phyloP scores from a whole-genome alignment of 202 grass and related monocot genomes.

The Setaria viridis region DNA sequence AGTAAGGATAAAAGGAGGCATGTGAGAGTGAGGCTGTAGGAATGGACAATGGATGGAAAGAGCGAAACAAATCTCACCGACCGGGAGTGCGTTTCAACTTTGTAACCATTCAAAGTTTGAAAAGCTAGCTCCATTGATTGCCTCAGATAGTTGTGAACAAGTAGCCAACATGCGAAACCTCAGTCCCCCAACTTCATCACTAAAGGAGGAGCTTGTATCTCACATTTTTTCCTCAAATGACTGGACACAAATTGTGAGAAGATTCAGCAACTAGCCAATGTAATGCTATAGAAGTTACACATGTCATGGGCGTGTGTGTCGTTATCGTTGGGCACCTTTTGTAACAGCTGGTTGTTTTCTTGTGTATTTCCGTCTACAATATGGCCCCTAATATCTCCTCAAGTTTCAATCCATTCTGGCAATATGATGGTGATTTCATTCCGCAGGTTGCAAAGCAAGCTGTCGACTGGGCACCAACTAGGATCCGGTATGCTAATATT shows the following conservation, averaged over 20 bases:
- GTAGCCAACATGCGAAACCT: background rate
- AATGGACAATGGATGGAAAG: background rate
- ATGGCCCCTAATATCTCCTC: slow-evolving; percentile 21
- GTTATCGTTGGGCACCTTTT: background rate
- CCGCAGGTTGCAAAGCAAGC: background rate
- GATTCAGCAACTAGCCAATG: background rate
- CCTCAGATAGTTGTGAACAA: background rate
- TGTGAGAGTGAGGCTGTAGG: background rate
- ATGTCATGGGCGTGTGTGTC: background rate
- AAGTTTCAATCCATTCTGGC: background rate
- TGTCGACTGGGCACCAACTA: background rate
- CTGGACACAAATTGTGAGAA: slow-evolving; percentile 5
- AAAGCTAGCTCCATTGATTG: background rate
- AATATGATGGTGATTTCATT: slow-evolving; percentile 18
- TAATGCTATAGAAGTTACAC: background rate
- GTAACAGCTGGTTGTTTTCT: slow-evolving; percentile 2
- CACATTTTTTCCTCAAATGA: slow-evolving; percentile 12
- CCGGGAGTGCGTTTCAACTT: background rate
- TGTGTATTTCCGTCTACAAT: background rate
- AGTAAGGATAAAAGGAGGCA: background rate
- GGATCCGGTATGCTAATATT: background rate
- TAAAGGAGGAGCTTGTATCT: background rate
- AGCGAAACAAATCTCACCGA: background rate
- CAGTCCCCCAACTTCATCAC: background rate
- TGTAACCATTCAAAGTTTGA: background rate